phyloP scores from a whole-genome alignment of 352 stramenopile species.

The Blastocystis sp. region DNA sequence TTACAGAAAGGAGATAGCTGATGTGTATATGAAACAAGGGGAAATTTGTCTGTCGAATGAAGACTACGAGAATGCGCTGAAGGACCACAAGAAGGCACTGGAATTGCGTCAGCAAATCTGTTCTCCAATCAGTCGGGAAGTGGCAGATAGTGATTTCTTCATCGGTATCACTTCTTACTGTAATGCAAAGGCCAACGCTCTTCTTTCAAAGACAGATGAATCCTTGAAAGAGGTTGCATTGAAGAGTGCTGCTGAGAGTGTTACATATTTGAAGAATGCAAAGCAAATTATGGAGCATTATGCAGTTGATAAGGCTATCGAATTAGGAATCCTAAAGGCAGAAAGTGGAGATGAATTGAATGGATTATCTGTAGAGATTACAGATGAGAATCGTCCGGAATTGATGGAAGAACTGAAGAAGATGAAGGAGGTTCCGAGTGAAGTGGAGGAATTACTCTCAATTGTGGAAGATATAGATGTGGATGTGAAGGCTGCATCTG shows the following conservation, averaged over 20 bases:
- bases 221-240: not conserved
- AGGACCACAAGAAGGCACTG: not conserved
- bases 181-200: conserved; percentile 12
- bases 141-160: conserved; percentile 4
- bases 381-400: not conserved
- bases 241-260: not conserved
- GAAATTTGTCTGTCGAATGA: conserved; percentile 42
- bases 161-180: conserved; percentile 7
- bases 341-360: not conserved
- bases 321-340: not conserved
- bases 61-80: not conserved
- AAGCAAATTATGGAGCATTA: not conserved
- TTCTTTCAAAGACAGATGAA: conserved; percentile 6
- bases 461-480: not conserved
- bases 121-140: not conserved
- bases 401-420: not conserved
- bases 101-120: not conserved
- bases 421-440: not conserved
- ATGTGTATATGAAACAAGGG: conserved; percentile 32
- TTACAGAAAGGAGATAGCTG: conserved; percentile 44
- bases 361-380: not conserved
- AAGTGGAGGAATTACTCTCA: conserved; percentile 8
- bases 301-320: conserved; percentile 9
- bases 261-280: not conserved
- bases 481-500: not conserved